Conservation (phyloP, 345 rosid species). For the Salix caprea region DNA sequence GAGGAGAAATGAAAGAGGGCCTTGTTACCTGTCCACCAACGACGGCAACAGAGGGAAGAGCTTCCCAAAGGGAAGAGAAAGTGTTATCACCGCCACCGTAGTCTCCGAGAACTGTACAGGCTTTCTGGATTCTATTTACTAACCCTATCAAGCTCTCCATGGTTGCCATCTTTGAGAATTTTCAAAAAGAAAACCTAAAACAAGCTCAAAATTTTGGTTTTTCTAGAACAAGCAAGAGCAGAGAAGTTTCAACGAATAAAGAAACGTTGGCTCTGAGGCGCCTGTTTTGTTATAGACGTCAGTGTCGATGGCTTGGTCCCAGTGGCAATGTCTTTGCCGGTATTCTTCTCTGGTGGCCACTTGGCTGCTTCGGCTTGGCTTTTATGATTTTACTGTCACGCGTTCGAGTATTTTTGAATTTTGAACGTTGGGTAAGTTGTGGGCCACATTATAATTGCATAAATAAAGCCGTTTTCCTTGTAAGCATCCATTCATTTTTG, state of each 20-base stretch:
- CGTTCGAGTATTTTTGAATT: constrained; percentile 4
- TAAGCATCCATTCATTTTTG: no score
- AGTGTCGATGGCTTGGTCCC: background rate
- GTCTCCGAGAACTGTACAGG: constrained; percentile 33
- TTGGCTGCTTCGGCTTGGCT: no score
- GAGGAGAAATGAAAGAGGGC: background rate
- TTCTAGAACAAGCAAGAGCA: background rate
- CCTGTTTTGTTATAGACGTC: background rate
- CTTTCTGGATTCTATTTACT: constrained; percentile 33
- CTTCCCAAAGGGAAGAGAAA: constrained; percentile 35
- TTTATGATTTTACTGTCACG: background rate
- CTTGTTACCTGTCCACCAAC: constrained; percentile 35
- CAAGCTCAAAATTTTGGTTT: background rate
- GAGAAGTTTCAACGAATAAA: background rate
- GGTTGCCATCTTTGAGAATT: constrained; percentile 15
- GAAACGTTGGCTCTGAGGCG: background rate
- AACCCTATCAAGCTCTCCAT: constrained; percentile 38
- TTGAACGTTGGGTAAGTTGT: constrained; percentile 8
- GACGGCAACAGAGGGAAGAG: constrained; percentile 35
- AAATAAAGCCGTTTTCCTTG: background rate
- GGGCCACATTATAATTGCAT: background rate
- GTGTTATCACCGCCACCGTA: constrained; percentile 23
- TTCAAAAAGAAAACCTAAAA: background rate
- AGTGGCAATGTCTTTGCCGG: background rate
- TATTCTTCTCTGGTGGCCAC: background rate